These are phyloP conservation scores for Orychophragmus violaceus DNA, from an alignment of 345 rosid genomes.

Conservation along the genomic window DNA sequence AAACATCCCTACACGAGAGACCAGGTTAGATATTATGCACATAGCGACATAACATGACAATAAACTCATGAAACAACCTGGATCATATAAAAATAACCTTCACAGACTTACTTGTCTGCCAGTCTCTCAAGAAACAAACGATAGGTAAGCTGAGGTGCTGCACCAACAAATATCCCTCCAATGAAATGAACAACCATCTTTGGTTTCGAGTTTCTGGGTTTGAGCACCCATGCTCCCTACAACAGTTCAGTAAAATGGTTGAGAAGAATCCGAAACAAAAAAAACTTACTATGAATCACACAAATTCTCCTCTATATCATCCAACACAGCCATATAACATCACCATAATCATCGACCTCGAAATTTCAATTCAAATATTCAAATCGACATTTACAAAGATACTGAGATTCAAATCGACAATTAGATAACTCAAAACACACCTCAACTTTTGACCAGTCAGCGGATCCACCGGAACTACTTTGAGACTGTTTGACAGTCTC, in stretches of 20 bases:
- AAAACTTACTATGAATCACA: not conserved
- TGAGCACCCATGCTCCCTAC: conserved; percentile 97
- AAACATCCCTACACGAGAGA: conserved; percentile 59
- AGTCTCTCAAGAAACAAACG: conserved; percentile 92
- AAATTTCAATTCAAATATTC: too few species aligned
- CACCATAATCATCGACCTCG: not conserved
- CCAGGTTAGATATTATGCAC: not conserved
- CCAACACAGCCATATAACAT: not conserved
- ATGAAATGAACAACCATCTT: conserved; percentile 80
- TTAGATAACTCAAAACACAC: conserved; percentile 33
- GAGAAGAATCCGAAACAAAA: too few species aligned
- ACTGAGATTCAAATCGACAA: too few species aligned
- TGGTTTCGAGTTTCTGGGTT: conserved; percentile 57
- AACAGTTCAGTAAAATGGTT: not conserved
- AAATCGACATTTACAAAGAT: too few species aligned
- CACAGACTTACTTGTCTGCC: conserved; percentile 82
- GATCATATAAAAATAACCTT: not conserved
- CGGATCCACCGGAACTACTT: conserved; percentile 48
- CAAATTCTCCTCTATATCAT: not conserved
- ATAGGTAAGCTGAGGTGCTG: conserved; percentile 95
- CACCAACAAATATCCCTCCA: conserved; percentile 98
- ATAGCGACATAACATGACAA: not conserved
- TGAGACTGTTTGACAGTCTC: conserved; percentile 84
- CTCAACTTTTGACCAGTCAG: conserved; percentile 84
- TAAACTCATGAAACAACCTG: not conserved